Base-by-base conservation (phyloP, 148 eudicot species). In the Arbutus unedo region DNA sequence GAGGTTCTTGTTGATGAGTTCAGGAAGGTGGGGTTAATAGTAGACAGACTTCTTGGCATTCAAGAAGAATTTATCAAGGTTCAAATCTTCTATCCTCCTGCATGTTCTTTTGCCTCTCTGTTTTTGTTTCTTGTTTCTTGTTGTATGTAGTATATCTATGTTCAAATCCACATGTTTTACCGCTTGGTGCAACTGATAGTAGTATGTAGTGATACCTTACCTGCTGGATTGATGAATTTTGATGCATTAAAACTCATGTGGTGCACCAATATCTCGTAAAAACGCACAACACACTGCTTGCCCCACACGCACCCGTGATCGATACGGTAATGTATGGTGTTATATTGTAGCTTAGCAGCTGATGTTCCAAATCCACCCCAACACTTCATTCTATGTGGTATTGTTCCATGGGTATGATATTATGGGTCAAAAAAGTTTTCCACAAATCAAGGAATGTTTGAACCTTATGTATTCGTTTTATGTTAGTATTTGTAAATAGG, bases 61-160 rank as follows among this genome's bases (percentile, higher is more conserved):
- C 89, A 90, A 78, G 88, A 93, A 84, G 98, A 93, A 81, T 96
- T 94, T 83, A 82, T 96, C 71, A 96, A 92, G 98, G 99, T 96
- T 79, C 67, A 56, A 43, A 43, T 82, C 38, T 80, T 66, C 83
- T 68, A 4, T 23, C 18, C 62, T 10, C 4, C 21, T 38, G 60
- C 4, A 16, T 54, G 47, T 81, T 67, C 11, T 43, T 14, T 71
- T 68, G 9, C 21, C 10, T 57, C 14, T 68, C 50, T 3, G 38
- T 31, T 84, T 62, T 62, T 70, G 2, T 60, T 7, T 74, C 23
- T 53, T 62, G 18, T 8, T 11, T 25, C 15, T 73, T 67, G 23
- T 38, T 16, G 14, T 74, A 47, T 74, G 53, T 74, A 19, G 15
- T 3, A 11, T 64, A 23, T 64, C 11, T 25, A 31, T 11, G 44